Evolutionary conservation across 345 rosid species (phyloP).

Genomic region (Rhodamnia rubescens): DNA sequence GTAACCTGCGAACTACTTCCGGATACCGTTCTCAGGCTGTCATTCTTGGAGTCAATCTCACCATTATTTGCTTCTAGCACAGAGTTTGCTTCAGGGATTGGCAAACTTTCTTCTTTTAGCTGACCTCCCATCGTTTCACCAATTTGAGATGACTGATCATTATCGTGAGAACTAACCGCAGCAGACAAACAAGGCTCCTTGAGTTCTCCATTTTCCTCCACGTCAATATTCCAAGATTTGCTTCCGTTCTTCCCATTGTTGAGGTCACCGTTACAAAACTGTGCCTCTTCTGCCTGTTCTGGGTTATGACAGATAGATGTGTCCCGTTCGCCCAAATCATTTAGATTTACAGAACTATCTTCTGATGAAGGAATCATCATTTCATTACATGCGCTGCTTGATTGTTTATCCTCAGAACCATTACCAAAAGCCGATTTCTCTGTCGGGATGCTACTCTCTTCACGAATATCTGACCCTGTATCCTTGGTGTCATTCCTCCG

Average conservation of each 20-base stretch:
- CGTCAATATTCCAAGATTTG: neutral
- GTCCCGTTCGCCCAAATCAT: conserved; percentile 2
- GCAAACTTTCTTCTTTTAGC: conserved; percentile 7
- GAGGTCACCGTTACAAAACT: conserved; percentile 1
- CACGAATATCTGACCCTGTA: conserved; percentile 12
- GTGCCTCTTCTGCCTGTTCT: conserved; percentile 4
- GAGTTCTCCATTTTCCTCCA: conserved; percentile 6
- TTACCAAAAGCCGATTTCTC: conserved; percentile 1
- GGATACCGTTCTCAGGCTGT: neutral
- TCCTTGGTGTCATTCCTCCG: conserved; percentile 15
- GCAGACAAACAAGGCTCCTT: conserved; percentile 1
- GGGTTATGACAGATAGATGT: conserved; percentile 5
- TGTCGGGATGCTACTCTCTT: conserved; percentile 11
- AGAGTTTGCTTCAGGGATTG: neutral
- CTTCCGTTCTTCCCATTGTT: conserved; percentile 6
- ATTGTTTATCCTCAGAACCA: conserved; percentile 20
- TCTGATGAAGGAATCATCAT: conserved; percentile 7
- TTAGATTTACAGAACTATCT: conserved; percentile 13
- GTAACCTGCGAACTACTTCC: neutral
- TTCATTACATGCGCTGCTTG: conserved; percentile 14
- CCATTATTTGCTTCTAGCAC: neutral
- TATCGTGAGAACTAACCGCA: conserved; percentile 5
- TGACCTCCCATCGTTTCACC: conserved; percentile 5
- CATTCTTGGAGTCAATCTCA: neutral
- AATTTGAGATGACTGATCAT: conserved; percentile 8